Evolutionary conservation across 306 rosid genomes (phyloP).

Genomic region (Castanea crenata): DNA sequence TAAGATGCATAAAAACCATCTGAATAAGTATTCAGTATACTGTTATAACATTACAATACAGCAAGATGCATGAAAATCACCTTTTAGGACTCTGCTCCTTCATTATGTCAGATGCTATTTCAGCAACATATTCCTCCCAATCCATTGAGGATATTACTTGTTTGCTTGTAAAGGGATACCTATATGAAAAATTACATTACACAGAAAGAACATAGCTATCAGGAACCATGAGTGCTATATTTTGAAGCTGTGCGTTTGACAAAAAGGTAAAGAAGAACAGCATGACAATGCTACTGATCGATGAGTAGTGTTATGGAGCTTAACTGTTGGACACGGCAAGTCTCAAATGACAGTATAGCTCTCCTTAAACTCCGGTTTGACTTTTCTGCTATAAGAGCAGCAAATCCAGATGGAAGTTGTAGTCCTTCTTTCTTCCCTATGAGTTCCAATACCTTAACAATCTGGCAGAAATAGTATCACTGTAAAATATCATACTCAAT

Average conservation of each 20-base stretch:
- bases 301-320: conserved; percentile 24
- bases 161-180: conserved; percentile 80
- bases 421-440: conserved; percentile 88
- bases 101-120: conserved; percentile 93
- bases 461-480: conserved; percentile 38
- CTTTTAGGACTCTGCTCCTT: conserved; percentile 98
- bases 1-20: conserved; percentile 28
- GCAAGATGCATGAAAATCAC: conserved; percentile 21
- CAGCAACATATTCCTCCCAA: conserved; percentile 91
- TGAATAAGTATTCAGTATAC: conserved; percentile 19
- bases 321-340: conserved; percentile 92
- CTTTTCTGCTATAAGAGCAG: conserved; percentile 75
- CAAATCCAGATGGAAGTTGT: conserved; percentile 73
- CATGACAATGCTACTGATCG: not conserved
- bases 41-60: conserved; percentile 5
- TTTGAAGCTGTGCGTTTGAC: not conserved
- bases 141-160: conserved; percentile 86
- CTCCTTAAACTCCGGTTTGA: conserved; percentile 83
- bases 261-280: not conserved
- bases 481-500: not conserved
- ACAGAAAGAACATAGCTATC: conserved; percentile 20
- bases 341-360: conserved; percentile 81
- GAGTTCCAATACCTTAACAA: conserved; percentile 63
- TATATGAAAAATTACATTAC: conserved; percentile 31
- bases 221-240: conserved; percentile 16